Conservation (phyloP, 1,284 basidiomycete species). For the Coniferiporia sulphurascens region DNA sequence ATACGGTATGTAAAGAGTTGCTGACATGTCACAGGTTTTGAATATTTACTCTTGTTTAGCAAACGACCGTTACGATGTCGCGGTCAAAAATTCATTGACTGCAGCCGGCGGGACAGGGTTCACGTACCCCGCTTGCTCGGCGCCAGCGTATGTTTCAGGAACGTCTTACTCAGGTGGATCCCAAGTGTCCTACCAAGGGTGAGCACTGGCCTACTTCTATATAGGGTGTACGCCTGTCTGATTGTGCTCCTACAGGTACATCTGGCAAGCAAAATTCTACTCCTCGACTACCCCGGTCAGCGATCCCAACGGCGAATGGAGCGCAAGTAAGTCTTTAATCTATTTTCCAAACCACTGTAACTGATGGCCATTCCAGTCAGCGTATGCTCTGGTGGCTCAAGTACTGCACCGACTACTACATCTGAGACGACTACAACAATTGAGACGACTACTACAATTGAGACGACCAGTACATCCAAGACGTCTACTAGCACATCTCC, state of each 20-base stretch:
- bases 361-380: slow-evolving; percentile 39
- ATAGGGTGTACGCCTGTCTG: not conserved
- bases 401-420: slow-evolving; percentile 19
- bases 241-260: slow-evolving; percentile 39
- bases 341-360: not conserved
- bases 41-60: slow-evolving; percentile 28
- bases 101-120: slow-evolving; percentile 64
- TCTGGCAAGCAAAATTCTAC: slow-evolving; percentile 66
- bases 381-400: slow-evolving; percentile 41
- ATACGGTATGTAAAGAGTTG: slow-evolving; percentile 36
- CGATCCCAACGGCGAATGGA: slow-evolving; percentile 56
- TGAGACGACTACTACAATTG: slow-evolving; percentile 16
- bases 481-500: slow-evolving; percentile 7
- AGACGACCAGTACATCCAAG: slow-evolving; percentile 2
- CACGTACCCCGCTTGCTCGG: slow-evolving; percentile 56
- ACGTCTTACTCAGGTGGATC: slow-evolving; percentile 48
- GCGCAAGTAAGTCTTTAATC: slow-evolving; percentile 44
- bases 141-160: slow-evolving; percentile 47
- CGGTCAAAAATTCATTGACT: slow-evolving; percentile 42
- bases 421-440: slow-evolving; percentile 1
- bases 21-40: slow-evolving; percentile 1
- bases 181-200: slow-evolving; percentile 53
- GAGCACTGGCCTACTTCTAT: slow-evolving; percentile 17
- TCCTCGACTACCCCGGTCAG: slow-evolving; percentile 44
- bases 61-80: slow-evolving; percentile 56